phyloP scores from a whole-genome alignment of 2,329 filamentous ascomycete species.

The Aspergillus caelatus region DNA sequence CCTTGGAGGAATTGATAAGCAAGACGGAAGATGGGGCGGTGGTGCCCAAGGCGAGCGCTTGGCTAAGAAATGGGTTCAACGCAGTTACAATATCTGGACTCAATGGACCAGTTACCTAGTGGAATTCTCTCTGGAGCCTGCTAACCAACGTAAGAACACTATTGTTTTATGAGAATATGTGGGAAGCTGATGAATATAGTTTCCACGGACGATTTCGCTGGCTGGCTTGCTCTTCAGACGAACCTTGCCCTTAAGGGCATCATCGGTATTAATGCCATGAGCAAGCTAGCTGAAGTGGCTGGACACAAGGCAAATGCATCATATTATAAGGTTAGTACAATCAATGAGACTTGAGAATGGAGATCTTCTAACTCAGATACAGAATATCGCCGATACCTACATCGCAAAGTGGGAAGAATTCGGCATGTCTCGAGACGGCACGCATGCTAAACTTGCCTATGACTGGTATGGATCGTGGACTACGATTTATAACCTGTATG shows the following conservation, averaged over 20 bases:
- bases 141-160: conserved; percentile 62
- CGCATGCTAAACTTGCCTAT: conserved; percentile 79
- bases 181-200: conserved; percentile 46
- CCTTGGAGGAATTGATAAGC: conserved; percentile 56
- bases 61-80: conserved; percentile 65
- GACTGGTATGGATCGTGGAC: conserved; percentile 81
- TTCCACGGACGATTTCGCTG: conserved; percentile 83
- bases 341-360: neutral
- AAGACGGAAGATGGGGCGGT: conserved; percentile 65
- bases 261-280: conserved; percentile 78
- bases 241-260: conserved; percentile 84
- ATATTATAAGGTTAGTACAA: conserved; percentile 55
- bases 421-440: conserved; percentile 68
- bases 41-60: conserved; percentile 56
- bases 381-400: conserved; percentile 66
- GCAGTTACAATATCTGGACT: conserved; percentile 72
- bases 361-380: conserved; percentile 1
- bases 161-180: neutral
- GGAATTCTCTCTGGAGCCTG: conserved; percentile 72
- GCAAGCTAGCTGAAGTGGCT: conserved; percentile 66
- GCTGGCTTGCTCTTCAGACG: conserved; percentile 75
- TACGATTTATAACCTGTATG: conserved; percentile 82
- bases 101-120: conserved; percentile 81
- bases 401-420: conserved; percentile 71
- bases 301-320: conserved; percentile 59